phyloP scores from a whole-genome alignment of 129 eudicot species.

The Erigeron canadensis region DNA sequence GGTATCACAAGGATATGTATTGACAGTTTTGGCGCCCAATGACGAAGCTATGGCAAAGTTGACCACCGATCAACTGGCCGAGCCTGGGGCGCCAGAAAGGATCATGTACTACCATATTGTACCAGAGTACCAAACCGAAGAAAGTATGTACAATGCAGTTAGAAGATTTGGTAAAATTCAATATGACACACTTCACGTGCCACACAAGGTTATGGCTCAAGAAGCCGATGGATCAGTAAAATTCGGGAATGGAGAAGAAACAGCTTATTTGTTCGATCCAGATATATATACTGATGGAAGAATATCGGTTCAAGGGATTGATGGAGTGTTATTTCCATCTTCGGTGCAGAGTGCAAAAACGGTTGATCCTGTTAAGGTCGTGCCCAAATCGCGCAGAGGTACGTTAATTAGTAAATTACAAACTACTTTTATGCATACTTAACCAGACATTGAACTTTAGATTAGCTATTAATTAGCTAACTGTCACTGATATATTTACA shows the following conservation, averaged over 20 bases:
- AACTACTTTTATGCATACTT: background rate
- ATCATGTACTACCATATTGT: constrained; percentile 79
- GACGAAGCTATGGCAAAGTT: constrained; percentile 94
- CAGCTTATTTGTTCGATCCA: constrained; percentile 86
- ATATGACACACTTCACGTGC: constrained; percentile 70
- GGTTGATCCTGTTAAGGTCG: constrained; percentile 33
- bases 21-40: constrained; percentile 88
- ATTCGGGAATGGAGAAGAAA: constrained; percentile 65
- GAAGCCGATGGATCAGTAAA: constrained; percentile 94
- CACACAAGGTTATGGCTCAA: constrained; percentile 69
- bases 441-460: background rate
- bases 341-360: constrained; percentile 23
- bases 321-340: constrained; percentile 72
- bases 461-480: background rate
- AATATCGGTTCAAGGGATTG: constrained; percentile 94
- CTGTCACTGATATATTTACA: background rate
- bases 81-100: constrained; percentile 86
- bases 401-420: constrained; percentile 3
- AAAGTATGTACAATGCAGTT: constrained; percentile 88
- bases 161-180: constrained; percentile 75
- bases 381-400: constrained; percentile 72
- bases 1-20: constrained; percentile 76
- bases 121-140: constrained; percentile 98
- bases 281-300: constrained; percentile 89
- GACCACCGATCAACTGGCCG: constrained; percentile 75